phyloP scores from a whole-genome alignment of 2,329 filamentous ascomycete species.

The Aspergillus awamori region DNA sequence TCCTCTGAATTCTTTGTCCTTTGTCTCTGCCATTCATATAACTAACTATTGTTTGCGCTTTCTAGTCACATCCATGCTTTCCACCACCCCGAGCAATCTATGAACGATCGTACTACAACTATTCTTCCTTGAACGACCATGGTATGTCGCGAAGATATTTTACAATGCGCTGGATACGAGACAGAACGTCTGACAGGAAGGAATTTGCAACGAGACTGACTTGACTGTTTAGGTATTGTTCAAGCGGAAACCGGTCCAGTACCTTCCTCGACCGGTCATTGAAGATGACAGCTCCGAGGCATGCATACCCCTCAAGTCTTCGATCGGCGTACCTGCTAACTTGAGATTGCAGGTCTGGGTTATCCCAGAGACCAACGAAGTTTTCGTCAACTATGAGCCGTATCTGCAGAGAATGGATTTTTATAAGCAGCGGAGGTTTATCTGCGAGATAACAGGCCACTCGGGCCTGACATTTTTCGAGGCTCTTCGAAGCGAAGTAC shows the following conservation, averaged over 20 bases:
- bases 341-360: slow-evolving; percentile 73
- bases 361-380: slow-evolving; percentile 84
- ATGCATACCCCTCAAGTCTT: slow-evolving; percentile 36
- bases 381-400: slow-evolving; percentile 85
- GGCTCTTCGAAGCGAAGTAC: slow-evolving; percentile 85
- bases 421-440: slow-evolving; percentile 90
- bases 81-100: slow-evolving; percentile 14
- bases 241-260: slow-evolving; percentile 92
- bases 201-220: slow-evolving; percentile 23
- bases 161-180: neutral
- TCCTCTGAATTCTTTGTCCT: neutral
- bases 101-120: slow-evolving; percentile 32
- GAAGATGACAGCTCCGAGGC: slow-evolving; percentile 85
- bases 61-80: slow-evolving; percentile 4
- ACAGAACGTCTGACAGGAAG: neutral
- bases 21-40: neutral
- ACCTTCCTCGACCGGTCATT: slow-evolving; percentile 70
- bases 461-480: slow-evolving; percentile 91
- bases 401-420: slow-evolving; percentile 89
- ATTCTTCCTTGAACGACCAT: slow-evolving; percentile 29
- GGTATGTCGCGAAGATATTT: slow-evolving; percentile 29
- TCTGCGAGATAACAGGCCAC: slow-evolving; percentile 93
- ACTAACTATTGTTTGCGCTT: neutral
- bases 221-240: slow-evolving; percentile 72
- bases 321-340: slow-evolving; percentile 11